Evolutionary conservation across 192 early-diverging fungal species (phyloP).

Genomic region (Funneliformis geosporum): DNA sequence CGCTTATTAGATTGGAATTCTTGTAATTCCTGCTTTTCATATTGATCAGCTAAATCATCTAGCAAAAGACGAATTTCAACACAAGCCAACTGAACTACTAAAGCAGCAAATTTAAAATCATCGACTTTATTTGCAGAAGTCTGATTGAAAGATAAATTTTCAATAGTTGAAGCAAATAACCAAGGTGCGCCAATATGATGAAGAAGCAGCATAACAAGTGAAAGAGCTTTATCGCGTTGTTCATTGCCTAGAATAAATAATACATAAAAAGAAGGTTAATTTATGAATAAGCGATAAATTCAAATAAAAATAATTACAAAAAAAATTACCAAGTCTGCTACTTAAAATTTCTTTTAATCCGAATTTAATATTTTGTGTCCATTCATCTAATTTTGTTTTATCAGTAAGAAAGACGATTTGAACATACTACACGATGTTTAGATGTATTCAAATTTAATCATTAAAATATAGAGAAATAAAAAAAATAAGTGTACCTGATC

Average conservation of each 20-base stretch:
- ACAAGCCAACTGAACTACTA: slow-evolving; percentile 42
- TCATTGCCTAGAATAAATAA: slow-evolving; percentile 30
- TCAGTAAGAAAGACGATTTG: not conserved
- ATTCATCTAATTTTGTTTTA: not conserved
- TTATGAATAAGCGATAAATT: not conserved
- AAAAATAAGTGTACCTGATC: slow-evolving; percentile 22
- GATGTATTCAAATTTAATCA: slow-evolving; percentile 8
- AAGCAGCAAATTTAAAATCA: slow-evolving; percentile 40
- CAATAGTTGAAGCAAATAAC: slow-evolving; percentile 37
- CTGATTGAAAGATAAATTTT: slow-evolving; percentile 7
- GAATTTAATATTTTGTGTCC: slow-evolving; percentile 31
- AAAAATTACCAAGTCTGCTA: slow-evolving; percentile 41
- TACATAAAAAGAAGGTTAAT: not conserved
- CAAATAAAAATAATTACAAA: not conserved
- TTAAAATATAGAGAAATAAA: not conserved
- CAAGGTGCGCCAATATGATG: slow-evolving; percentile 42
- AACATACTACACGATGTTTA: not conserved
- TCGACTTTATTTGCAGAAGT: slow-evolving; percentile 20
- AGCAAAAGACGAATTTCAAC: slow-evolving; percentile 45
- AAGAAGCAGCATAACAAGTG: slow-evolving; percentile 30
- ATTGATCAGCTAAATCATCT: slow-evolving; percentile 39
- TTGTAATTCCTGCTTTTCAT: slow-evolving; percentile 19
- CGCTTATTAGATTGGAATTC: slow-evolving; percentile 24
- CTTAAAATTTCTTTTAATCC: slow-evolving; percentile 44
- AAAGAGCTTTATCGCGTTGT: slow-evolving; percentile 39